Evolutionary conservation across 192 early-diverging fungal genomes (phyloP).

Genomic region (Coemansia sp.): DNA sequence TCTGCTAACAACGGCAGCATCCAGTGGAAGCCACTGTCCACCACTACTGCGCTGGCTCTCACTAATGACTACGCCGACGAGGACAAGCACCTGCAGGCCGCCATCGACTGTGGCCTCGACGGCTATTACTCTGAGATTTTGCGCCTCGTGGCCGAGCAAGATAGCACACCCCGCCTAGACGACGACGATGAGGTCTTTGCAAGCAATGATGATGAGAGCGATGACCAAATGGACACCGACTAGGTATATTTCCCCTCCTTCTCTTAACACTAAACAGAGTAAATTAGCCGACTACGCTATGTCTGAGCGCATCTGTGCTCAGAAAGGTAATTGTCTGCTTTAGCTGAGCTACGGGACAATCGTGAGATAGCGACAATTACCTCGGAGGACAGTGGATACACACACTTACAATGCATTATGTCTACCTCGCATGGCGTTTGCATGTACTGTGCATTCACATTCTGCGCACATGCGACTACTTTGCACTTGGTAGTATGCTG

Average conservation of each 20-base stretch:
- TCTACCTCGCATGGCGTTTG: not conserved
- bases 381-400: not conserved
- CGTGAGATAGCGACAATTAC: not conserved
- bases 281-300: not conserved
- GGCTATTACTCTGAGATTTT: slow-evolving; percentile 42
- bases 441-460: not conserved
- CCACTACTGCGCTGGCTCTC: slow-evolving; percentile 25
- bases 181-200: not conserved
- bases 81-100: slow-evolving; percentile 27
- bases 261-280: not conserved
- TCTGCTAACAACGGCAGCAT: not conserved
- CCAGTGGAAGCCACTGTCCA: slow-evolving; percentile 14
- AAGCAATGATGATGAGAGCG: slow-evolving; percentile 15
- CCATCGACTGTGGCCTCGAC: slow-evolving; percentile 25
- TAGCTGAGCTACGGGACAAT: not conserved
- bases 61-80: slow-evolving; percentile 31
- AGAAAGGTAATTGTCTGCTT: not conserved
- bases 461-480: not conserved
- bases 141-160: slow-evolving; percentile 32
- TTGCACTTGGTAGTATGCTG: not conserved
- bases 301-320: not conserved
- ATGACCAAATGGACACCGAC: slow-evolving; percentile 36
- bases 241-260: slow-evolving; percentile 13
- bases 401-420: not conserved
- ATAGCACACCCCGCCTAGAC: not conserved